phyloP scores from a whole-genome alignment of 2,329 filamentous ascomycete species.

The Alternaria tenuissima region DNA sequence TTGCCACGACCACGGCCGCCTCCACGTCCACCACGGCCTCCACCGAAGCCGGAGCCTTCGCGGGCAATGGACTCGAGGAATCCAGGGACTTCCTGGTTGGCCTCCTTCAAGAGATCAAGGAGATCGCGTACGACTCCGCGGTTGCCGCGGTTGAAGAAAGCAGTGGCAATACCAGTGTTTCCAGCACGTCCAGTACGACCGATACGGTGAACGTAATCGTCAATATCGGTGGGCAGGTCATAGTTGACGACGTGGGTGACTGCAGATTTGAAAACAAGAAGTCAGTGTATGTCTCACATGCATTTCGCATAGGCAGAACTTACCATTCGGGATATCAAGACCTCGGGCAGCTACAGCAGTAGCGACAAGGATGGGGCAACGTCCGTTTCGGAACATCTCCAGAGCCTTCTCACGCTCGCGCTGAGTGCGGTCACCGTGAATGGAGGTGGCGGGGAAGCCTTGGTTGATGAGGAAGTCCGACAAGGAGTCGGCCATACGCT shows the following conservation, averaged over 20 bases:
- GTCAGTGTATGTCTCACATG: background rate
- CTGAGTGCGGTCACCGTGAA: slow-evolving; percentile 98
- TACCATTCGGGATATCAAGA: slow-evolving; percentile 87
- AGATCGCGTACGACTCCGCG: slow-evolving; percentile 96
- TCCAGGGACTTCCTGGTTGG: slow-evolving; percentile 91
- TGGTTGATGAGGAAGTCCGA: slow-evolving; percentile 99
- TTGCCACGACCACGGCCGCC: slow-evolving; percentile 77
- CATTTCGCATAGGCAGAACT: background rate
- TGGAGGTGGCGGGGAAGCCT: slow-evolving; percentile 96
- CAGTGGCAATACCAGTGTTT: slow-evolving; percentile 97
- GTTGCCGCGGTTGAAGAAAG: slow-evolving; percentile 99
- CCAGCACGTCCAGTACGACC: slow-evolving; percentile 99
- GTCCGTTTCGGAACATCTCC: slow-evolving; percentile 95
- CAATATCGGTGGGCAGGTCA: slow-evolving; percentile 97
- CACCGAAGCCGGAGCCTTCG: slow-evolving; percentile 83
- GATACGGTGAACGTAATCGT: slow-evolving; percentile 98
- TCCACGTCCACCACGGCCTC: slow-evolving; percentile 72
- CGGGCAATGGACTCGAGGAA: slow-evolving; percentile 98
- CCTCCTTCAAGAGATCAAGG: slow-evolving; percentile 97
- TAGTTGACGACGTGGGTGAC: slow-evolving; percentile 95
- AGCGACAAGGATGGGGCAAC: slow-evolving; percentile 95
- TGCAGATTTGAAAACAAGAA: background rate
- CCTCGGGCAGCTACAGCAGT: slow-evolving; percentile 88
- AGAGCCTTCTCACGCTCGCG: slow-evolving; percentile 97
- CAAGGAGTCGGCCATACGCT: slow-evolving; percentile 98